Evolutionary conservation across 257 asterid genomes (phyloP), one percentile per base, ranked within the genome.

Genomic region (Solanum megistacrolobum): DNA sequence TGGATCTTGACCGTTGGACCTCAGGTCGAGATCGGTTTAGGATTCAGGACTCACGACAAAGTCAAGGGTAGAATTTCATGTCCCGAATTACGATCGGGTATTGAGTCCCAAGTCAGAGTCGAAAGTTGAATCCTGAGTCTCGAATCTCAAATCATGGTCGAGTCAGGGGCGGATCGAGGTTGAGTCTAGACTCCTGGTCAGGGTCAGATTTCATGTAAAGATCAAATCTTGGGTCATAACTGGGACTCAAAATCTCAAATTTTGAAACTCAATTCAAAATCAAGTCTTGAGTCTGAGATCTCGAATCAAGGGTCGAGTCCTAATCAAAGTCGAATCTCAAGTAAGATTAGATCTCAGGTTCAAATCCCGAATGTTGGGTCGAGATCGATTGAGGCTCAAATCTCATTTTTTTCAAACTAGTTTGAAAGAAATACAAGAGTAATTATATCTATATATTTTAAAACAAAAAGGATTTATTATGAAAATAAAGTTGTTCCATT

Each of bases 91-190:
- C 7, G 7, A 0, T 65, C 18, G 8, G 14, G 32, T n/a, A 65
- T 11, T 0, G 13, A 25, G 72, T n/a, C 9, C 18, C 7, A 65
- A 5, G 18, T 65, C 0, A 65, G 16, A 65, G 32, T 65, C 2
- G 13, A n/a, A 4, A 1, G 71, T 65, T n/a, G 18, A 65, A 65
- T n/a, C 16, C 1, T 25, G 6, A 10, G 14, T 10, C 31, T 10
- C 1, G 3, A 0, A n/a, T 9, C 16, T 5, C 31, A 23, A 8
- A n/a, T 60, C 12, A 62, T 9, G 14, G 31, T 9, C 31, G 12
- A 23, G 31, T 23, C 6, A 4, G 0, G 14, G 4, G 7, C 0
- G 31, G 4, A 1, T n/a, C 8, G 16, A 62, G 14, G 4, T 11
- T 10, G 16, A 62, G 31, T 62, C 71, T n/a, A 10, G 31, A 43